phyloP scores from a whole-genome alignment of 2,329 filamentous ascomycete genomes.

The Alternaria solani region DNA sequence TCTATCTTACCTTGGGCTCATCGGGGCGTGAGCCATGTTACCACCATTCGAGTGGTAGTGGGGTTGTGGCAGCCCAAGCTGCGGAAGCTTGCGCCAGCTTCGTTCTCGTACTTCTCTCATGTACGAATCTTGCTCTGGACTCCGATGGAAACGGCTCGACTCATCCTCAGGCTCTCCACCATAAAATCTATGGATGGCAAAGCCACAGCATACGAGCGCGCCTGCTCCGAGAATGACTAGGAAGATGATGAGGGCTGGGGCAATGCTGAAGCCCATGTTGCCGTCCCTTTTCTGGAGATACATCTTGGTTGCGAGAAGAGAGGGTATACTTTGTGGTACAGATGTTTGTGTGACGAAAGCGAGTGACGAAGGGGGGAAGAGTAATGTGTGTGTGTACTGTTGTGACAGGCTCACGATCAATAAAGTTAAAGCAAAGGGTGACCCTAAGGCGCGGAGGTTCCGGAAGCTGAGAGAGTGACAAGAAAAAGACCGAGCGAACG shows the following conservation, averaged over 20 bases:
- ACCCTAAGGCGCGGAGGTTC: slow-evolving; percentile 10
- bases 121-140: slow-evolving; percentile 42
- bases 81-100: slow-evolving; percentile 29
- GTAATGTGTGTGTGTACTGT: neutral
- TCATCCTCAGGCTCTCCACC: slow-evolving; percentile 16
- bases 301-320: slow-evolving; percentile 12
- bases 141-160: slow-evolving; percentile 13
- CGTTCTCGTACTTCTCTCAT: slow-evolving; percentile 44
- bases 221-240: slow-evolving; percentile 40
- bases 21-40: slow-evolving; percentile 22
- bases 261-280: slow-evolving; percentile 39
- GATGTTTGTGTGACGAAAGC: neutral
- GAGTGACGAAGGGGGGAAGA: neutral
- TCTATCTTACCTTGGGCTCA: slow-evolving; percentile 22
- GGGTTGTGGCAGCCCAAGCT: slow-evolving; percentile 3
- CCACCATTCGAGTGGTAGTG: slow-evolving; percentile 1
- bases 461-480: slow-evolving; percentile 13
- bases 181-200: slow-evolving; percentile 33
- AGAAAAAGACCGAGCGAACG: slow-evolving; percentile 10
- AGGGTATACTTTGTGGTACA: neutral
- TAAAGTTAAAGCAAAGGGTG: neutral
- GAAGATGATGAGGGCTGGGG: slow-evolving; percentile 39
- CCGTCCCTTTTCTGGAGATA: slow-evolving; percentile 29
- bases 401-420: neutral
- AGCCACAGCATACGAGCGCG: slow-evolving; percentile 29